Evolutionary conservation across 768 basidiomycete species (phyloP).

Genomic region (Tricholoma saponaceum): DNA sequence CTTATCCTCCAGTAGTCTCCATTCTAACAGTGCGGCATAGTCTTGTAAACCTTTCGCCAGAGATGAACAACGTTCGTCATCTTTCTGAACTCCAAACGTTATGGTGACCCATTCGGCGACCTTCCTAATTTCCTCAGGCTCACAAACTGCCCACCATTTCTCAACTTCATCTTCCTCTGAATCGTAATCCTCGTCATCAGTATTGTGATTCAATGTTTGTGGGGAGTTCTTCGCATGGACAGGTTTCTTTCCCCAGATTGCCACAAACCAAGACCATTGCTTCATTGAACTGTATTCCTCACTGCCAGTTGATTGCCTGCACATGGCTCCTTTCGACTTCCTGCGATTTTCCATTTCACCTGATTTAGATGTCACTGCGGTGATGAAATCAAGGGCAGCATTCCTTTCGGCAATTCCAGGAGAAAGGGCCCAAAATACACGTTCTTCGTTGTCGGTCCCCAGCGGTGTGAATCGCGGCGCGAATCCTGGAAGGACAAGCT

Average conservation of each 20-base stretch:
- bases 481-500: slow-evolving; percentile 40
- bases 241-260: slow-evolving; percentile 64
- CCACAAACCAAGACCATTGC: slow-evolving; percentile 77
- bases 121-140: slow-evolving; percentile 59
- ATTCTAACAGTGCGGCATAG: slow-evolving; percentile 58
- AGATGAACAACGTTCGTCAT: slow-evolving; percentile 4
- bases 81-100: slow-evolving; percentile 40
- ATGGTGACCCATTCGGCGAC: slow-evolving; percentile 62
- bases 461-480: slow-evolving; percentile 54
- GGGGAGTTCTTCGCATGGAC: slow-evolving; percentile 13
- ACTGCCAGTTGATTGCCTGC: slow-evolving; percentile 32
- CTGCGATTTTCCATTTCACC: slow-evolving; percentile 9
- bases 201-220: slow-evolving; percentile 16
- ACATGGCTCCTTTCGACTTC: slow-evolving; percentile 37
- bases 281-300: slow-evolving; percentile 50
- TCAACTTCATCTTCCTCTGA: slow-evolving; percentile 37
- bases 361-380: slow-evolving; percentile 11
- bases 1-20: slow-evolving; percentile 43
- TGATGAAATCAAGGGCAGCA: slow-evolving; percentile 37
- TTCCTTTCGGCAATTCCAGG: slow-evolving; percentile 59
- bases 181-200: slow-evolving; percentile 17
- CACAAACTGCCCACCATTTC: slow-evolving; percentile 76
- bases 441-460: slow-evolving; percentile 67
- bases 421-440: slow-evolving; percentile 63
- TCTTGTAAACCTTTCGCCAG: slow-evolving; percentile 54